Conservation (phyloP, 1,284 basidiomycete genomes). For the Anthracocystis setariae region DNA sequence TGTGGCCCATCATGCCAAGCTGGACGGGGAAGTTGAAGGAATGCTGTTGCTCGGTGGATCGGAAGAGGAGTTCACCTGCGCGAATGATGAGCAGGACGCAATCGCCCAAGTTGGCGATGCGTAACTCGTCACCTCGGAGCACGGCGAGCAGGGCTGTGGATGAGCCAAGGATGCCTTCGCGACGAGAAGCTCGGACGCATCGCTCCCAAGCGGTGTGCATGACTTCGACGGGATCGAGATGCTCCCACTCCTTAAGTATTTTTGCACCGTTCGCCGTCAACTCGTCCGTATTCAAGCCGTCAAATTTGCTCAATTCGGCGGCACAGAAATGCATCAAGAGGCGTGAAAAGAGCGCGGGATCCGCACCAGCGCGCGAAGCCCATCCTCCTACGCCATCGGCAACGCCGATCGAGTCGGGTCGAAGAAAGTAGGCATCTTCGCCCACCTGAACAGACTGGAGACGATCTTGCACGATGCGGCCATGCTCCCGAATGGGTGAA, state of each 20-base stretch:
- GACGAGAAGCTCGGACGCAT: constrained; percentile 68
- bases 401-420: constrained; percentile 82
- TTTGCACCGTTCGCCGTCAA: constrained; percentile 48
- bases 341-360: constrained; percentile 82
- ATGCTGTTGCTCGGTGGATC: constrained; percentile 94
- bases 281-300: constrained; percentile 32
- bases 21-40: constrained; percentile 91
- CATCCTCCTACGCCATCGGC: constrained; percentile 91
- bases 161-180: constrained; percentile 72
- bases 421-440: constrained; percentile 85
- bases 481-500: constrained; percentile 60
- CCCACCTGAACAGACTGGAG: constrained; percentile 77
- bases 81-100: constrained; percentile 83
- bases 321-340: constrained; percentile 86
- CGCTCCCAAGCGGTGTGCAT: constrained; percentile 74
- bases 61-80: constrained; percentile 81
- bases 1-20: constrained; percentile 78
- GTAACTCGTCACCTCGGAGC: constrained; percentile 78
- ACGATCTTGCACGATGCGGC: constrained; percentile 60
- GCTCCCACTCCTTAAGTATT: constrained; percentile 50
- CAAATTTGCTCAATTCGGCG: constrained; percentile 69
- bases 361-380: constrained; percentile 72
- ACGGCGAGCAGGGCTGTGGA: constrained; percentile 73
- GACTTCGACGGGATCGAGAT: constrained; percentile 71
- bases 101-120: constrained; percentile 91